Base-by-base conservation (phyloP, 2,329 filamentous ascomycete species). In the Fusarium chlamydosporum region DNA sequence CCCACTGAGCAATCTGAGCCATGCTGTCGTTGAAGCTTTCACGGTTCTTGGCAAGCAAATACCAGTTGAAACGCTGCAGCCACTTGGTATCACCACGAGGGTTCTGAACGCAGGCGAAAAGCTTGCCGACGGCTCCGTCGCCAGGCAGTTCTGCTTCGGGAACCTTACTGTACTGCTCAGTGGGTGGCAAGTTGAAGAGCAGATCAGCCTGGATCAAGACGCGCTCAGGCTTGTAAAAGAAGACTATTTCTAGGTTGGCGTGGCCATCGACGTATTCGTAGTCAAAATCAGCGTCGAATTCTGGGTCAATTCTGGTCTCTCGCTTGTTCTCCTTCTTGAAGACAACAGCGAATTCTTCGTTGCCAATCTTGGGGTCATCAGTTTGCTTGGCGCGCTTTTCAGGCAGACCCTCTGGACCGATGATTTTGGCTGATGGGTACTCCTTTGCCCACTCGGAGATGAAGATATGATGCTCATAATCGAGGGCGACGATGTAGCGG, bases 381-480 rank as follows among this genome's bases (percentile, higher is more conserved):
- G 83, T 80, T 61, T 86, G 84, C 68, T 86, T 84, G 61, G 86
- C 86, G 40, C 95, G 90, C 82, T 97, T 96, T 80, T 94, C 93
- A 23, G 88, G 89, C 2, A 99, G 87, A 0, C 92, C 93, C 73
- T 95, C 90, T 2, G 93, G 92, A 2, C 90, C 95, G 73, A 98
- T 87, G 47, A 99, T 85, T 73, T 90, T 89, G 33, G 95, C 94
- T 41, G 86, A 79, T 0, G 95, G 94, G 77, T 88, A 98, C 27
- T 88, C 92, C 48, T 86, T 82, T 74, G 92, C 89, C 95, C 96
- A 99, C 48, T 92, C 85, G 0, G 92, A 91, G 55, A 99, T 78
- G 83, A 96, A 96, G 77, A 99, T 93, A 85, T 99, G 96, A 80
- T 99, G 96, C 82, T 99, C 94, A 53, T 92, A 85, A 78, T 99